Evolutionary conservation across 31 red algal species (phyloP).

Genomic region (Porphyra umbilicalis): DNA sequence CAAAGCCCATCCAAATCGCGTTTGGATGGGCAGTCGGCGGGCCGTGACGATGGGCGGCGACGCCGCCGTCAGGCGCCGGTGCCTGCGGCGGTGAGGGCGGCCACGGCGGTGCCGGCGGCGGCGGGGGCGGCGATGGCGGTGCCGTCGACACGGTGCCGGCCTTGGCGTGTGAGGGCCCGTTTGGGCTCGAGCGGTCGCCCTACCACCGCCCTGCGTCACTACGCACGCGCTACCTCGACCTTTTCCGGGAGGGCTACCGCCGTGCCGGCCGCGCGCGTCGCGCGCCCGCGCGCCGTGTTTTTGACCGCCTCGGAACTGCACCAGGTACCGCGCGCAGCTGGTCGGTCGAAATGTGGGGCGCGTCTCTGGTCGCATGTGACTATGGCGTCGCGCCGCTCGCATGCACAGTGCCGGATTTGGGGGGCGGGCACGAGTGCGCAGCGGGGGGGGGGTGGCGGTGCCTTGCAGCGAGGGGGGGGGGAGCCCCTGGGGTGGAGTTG

Average conservation of each 20-base stretch:
- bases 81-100: neutral
- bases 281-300: conserved; percentile 11
- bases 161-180: conserved; percentile 12
- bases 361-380: conserved; percentile 30
- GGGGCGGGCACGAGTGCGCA: conserved; percentile 6
- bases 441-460: neutral
- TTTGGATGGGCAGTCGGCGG: too few relatives aligned
- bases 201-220: conserved; percentile 30
- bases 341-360: conserved; percentile 40
- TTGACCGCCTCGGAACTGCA: conserved; percentile 54
- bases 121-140: neutral
- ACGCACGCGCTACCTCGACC: conserved; percentile 8
- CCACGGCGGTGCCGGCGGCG: neutral
- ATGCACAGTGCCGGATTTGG: conserved; percentile 16
- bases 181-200: conserved; percentile 19
- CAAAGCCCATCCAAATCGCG: too few relatives aligned
- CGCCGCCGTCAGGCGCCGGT: too few relatives aligned
- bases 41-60: conserved; percentile 17
- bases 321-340: conserved; percentile 47
- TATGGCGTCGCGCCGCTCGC: conserved; percentile 14
- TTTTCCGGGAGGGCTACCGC: conserved; percentile 13
- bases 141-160: conserved; percentile 21
- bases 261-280: conserved; percentile 13
- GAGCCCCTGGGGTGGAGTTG: neutral
- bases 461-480: neutral